A percentile compares a stretch with the other conserved stretches of the same genome.
phyloP scores from a whole-genome alignment of 768 basidiomycete species.

The Rhodotorula babjevae region DNA sequence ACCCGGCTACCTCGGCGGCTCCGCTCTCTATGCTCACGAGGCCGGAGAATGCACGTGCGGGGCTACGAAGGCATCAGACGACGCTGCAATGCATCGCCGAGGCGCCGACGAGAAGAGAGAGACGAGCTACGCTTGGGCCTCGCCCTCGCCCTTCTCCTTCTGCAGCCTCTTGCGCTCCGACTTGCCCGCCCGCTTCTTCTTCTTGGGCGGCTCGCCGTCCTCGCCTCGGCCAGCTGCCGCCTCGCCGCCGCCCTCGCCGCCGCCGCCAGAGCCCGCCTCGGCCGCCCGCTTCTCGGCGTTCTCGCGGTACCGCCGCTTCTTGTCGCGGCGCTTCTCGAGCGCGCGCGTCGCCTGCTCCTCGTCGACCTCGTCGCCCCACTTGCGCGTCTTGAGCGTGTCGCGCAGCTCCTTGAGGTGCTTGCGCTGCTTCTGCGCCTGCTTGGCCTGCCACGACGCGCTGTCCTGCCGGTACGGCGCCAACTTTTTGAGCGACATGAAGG shows the following conservation, averaged over 20 bases:
- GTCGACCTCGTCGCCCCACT: conserved; percentile 47
- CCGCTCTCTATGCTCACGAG: too few species aligned
- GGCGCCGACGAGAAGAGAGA: background rate
- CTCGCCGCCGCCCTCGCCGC: background rate
- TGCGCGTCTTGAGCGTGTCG: conserved; percentile 42
- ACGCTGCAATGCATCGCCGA: background rate
- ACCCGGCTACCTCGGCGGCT: too few species aligned
- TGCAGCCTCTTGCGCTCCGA: conserved; percentile 34
- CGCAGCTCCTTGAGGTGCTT: conserved; percentile 52
- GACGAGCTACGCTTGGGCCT: background rate
- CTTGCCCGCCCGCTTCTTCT: conserved; percentile 37
- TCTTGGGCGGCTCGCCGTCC: conserved; percentile 14
- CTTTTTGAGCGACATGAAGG: conserved; percentile 81
- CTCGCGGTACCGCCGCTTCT: conserved; percentile 27
- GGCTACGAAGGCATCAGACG: background rate
- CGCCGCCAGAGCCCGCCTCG: conserved; percentile 1
- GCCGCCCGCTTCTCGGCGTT: conserved; percentile 13
- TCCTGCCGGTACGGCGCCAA: conserved; percentile 75
- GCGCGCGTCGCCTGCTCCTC: conserved; percentile 38
- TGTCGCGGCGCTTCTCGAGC: conserved; percentile 46
- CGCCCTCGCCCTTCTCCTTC: conserved; percentile 9
- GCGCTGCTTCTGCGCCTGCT: conserved; percentile 66
- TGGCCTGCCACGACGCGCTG: conserved; percentile 54
- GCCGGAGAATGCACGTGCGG: too few species aligned
- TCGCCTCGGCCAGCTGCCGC: conserved; percentile 6